phyloP scores from a whole-genome alignment of 2,329 filamentous ascomycete species.

The Aspergillus versicolor region DNA sequence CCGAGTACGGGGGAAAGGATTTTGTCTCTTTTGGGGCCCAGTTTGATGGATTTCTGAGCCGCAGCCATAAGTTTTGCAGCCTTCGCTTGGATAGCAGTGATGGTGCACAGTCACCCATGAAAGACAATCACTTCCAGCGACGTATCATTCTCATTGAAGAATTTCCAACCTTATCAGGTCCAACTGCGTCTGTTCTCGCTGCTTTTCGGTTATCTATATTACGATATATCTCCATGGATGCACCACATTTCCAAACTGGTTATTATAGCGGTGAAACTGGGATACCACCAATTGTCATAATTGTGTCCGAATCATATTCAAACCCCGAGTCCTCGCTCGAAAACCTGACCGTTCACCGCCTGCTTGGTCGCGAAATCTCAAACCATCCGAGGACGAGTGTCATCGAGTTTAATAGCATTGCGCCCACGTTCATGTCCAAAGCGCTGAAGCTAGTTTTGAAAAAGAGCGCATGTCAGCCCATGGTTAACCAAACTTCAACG shows the following conservation, averaged over 20 bases:
- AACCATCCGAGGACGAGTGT: constrained; percentile 74
- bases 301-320: constrained; percentile 86
- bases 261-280: constrained; percentile 19
- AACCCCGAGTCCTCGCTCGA: constrained; percentile 84
- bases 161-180: constrained; percentile 73
- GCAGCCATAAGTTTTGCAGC: constrained; percentile 76
- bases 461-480: constrained; percentile 81
- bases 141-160: constrained; percentile 75
- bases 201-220: constrained; percentile 75
- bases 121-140: constrained; percentile 28
- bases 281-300: constrained; percentile 72
- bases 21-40: constrained; percentile 71
- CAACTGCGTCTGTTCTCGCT: constrained; percentile 62
- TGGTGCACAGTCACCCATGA: background rate
- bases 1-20: constrained; percentile 58
- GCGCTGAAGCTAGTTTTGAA: constrained; percentile 77
- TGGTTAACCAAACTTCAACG: constrained; percentile 72
- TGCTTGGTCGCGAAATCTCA: constrained; percentile 83
- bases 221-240: constrained; percentile 70
- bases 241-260: constrained; percentile 47
- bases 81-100: constrained; percentile 51
- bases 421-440: constrained; percentile 79
- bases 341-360: constrained; percentile 86
- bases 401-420: constrained; percentile 92
- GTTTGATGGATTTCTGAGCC: constrained; percentile 88